A percentile compares a stretch with the other conserved stretches of the same genome.
These are phyloP conservation scores for Fraxinus platypoda DNA, from an alignment of 305 asterid genomes.

Conservation along the genomic window DNA sequence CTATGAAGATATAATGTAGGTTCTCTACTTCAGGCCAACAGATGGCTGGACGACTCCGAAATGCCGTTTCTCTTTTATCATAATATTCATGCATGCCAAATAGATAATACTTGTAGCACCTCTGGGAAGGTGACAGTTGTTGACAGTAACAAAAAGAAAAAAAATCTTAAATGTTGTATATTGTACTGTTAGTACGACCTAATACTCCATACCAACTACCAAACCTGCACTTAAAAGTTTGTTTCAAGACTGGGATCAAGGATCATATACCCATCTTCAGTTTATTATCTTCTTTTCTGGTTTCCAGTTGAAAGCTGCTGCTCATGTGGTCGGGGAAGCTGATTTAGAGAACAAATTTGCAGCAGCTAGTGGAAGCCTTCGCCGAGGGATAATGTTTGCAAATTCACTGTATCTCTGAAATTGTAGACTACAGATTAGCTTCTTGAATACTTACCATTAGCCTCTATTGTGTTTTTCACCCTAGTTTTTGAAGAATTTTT, in stretches of 20 bases:
- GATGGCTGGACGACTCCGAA: not conserved
- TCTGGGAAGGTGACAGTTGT: not conserved
- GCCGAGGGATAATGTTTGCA: slow-evolving; percentile 95
- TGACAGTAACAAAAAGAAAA: not conserved
- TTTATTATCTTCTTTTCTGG: not conserved
- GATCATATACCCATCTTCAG: not conserved
- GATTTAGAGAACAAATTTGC: slow-evolving; percentile 72
- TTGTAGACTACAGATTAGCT: not conserved
- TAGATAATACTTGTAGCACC: not conserved
- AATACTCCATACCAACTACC: not conserved
- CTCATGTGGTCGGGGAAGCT: slow-evolving; percentile 84
- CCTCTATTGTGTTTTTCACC: not conserved
- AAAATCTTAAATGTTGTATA: not conserved
- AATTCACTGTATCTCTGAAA: slow-evolving; percentile 78
- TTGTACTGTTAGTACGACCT: not conserved
- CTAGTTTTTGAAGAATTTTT: too few relatives aligned
- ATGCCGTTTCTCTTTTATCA: not conserved
- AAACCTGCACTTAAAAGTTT: not conserved
- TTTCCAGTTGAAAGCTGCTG: slow-evolving; percentile 77
- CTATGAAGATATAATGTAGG: not conserved
- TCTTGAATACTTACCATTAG: not conserved
- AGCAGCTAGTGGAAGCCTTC: slow-evolving; percentile 88
- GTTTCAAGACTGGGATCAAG: not conserved
- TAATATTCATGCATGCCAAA: not conserved
- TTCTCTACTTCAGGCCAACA: not conserved